Evolutionary conservation across 2,329 filamentous ascomycete genomes (phyloP).

Genomic region (Drechmeria coniospora): DNA sequence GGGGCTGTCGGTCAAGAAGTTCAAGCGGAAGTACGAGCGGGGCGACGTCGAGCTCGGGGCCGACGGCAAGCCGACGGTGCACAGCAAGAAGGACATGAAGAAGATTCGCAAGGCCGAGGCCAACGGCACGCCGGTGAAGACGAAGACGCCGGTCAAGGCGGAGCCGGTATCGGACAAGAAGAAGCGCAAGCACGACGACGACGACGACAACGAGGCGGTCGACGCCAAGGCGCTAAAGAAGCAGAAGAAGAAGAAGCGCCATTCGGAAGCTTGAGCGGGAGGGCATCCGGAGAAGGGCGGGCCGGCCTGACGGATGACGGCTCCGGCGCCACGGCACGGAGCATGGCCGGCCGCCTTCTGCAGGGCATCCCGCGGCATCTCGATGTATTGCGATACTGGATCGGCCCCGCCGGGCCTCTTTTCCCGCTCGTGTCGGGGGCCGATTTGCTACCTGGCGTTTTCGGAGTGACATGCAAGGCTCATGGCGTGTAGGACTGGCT

Average conservation of each 20-base stretch:
- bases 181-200: conserved; percentile 58
- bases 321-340: too few species aligned
- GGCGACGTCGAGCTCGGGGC: conserved; percentile 54
- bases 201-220: conserved; percentile 45
- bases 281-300: conserved; percentile 1
- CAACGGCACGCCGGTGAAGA: conserved; percentile 24
- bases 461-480: conserved; percentile 13
- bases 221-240: conserved; percentile 45
- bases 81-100: conserved; percentile 66
- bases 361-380: too few species aligned
- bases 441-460: conserved; percentile 16
- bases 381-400: too few species aligned
- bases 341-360: too few species aligned
- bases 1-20: conserved; percentile 59
- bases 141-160: conserved; percentile 27
- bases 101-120: conserved; percentile 51
- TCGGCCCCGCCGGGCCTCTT: too few species aligned
- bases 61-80: conserved; percentile 49
- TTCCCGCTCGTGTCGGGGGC: conserved; percentile 13
- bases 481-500: conserved; percentile 19
- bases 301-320: too few species aligned
- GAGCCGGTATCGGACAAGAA: conserved; percentile 27
- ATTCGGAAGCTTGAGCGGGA: conserved; percentile 12
- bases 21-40: conserved; percentile 62
- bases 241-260: conserved; percentile 33